Percentiles rank a stretch among this genome's conserved stretches.
These are phyloP conservation scores for Xerocomellus amylosporus DNA, from an alignment of 768 basidiomycete genomes.

Conservation along the genomic window DNA sequence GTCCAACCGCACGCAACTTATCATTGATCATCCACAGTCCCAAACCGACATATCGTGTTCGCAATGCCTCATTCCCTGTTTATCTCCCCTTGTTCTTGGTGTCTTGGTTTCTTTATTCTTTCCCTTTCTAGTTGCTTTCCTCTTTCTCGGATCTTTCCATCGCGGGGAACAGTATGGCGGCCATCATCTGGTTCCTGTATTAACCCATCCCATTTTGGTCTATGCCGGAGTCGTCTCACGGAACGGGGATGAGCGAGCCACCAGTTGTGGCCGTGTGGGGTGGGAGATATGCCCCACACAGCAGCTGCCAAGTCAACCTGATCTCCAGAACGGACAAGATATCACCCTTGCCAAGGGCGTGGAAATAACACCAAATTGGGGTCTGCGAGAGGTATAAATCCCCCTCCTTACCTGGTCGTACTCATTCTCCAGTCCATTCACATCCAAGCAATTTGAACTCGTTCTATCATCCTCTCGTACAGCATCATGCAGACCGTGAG, in stretches of 20 bases:
- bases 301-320: too few species aligned
- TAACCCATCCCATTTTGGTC: background rate
- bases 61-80: background rate
- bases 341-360: background rate
- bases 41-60: background rate
- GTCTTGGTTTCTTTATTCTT: background rate
- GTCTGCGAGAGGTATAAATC: conserved; percentile 3
- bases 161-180: background rate
- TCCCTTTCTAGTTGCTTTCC: background rate
- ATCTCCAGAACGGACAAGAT: background rate
- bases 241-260: background rate
- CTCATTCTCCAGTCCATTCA: background rate
- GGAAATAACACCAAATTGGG: conserved; percentile 3
- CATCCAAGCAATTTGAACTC: background rate
- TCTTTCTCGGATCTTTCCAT: background rate
- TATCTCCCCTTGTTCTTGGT: background rate
- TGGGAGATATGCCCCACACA: background rate
- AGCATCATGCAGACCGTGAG: conserved; percentile 17
- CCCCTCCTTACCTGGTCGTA: too few species aligned
- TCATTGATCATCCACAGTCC: background rate
- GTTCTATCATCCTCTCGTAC: background rate
- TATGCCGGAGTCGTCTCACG: background rate
- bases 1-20: too few species aligned
- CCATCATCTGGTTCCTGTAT: background rate
- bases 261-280: background rate